These are phyloP conservation scores for Trametes sanguinea DNA, from an alignment of 768 basidiomycete genomes.

Conservation along the genomic window DNA sequence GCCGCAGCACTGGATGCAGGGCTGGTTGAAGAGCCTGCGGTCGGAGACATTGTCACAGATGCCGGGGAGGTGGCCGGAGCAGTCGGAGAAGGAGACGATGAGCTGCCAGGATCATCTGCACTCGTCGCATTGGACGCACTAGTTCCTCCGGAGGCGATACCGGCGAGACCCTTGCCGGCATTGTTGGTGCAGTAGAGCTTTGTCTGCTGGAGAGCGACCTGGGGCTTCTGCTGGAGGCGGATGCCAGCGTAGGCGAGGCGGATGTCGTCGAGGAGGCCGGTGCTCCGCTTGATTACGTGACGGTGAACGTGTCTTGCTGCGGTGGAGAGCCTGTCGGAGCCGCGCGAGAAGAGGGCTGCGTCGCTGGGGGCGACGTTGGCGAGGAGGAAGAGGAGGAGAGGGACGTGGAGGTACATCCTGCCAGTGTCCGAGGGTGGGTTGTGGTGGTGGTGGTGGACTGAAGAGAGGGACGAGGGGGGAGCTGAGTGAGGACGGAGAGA, in stretches of 20 bases:
- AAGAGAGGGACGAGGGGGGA: background rate
- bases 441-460: slow-evolving; percentile 1
- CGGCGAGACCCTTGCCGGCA: slow-evolving; percentile 12
- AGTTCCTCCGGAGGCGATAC: slow-evolving; percentile 6
- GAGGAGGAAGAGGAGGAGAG: slow-evolving; percentile 36
- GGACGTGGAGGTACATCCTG: slow-evolving; percentile 32
- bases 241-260: slow-evolving; percentile 63
- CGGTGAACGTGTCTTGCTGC: slow-evolving; percentile 52
- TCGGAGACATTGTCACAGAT: slow-evolving; percentile 4
- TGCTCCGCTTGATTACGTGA: slow-evolving; percentile 58
- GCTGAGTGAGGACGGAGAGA: background rate
- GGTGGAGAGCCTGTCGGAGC: slow-evolving; percentile 42
- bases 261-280: slow-evolving; percentile 66
- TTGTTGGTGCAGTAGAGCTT: slow-evolving; percentile 28
- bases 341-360: slow-evolving; percentile 27
- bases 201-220: slow-evolving; percentile 7
- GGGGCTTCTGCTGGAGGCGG: slow-evolving; percentile 35
- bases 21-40: slow-evolving; percentile 26
- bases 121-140: slow-evolving; percentile 39
- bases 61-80: slow-evolving; percentile 1
- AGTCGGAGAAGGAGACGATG: slow-evolving; percentile 2
- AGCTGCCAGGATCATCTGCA: slow-evolving; percentile 19
- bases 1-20: slow-evolving; percentile 11
- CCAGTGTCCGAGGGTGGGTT: slow-evolving; percentile 1
- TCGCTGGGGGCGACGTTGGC: slow-evolving; percentile 33